Conservation (phyloP, 192 early-diverging fungal genomes). For the Coemansia sp. region DNA sequence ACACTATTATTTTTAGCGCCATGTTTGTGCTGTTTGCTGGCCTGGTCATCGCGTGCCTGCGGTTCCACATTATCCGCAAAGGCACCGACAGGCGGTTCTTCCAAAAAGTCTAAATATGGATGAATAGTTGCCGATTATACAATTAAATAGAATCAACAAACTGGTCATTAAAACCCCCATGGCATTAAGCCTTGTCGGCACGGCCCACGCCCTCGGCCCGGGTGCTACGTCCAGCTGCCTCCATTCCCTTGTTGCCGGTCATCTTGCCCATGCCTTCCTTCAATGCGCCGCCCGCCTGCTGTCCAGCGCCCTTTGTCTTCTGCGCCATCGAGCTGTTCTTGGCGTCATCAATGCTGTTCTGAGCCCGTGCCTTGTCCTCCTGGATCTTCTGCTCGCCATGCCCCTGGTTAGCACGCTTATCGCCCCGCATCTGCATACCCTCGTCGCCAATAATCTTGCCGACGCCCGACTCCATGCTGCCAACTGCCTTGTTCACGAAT, state of each 20-base stretch:
- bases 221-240: not conserved
- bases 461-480: constrained; percentile 3
- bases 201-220: constrained; percentile 2
- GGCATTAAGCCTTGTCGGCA: not conserved
- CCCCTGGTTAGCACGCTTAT: not conserved
- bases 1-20: constrained; percentile 43
- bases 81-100: constrained; percentile 6
- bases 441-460: constrained; percentile 7
- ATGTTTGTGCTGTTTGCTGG: constrained; percentile 47
- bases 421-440: constrained; percentile 8
- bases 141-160: no score
- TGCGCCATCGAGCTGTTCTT: constrained; percentile 11
- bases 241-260: constrained; percentile 2
- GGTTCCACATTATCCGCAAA: constrained; percentile 19
- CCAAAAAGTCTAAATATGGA: constrained; percentile 1
- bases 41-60: constrained; percentile 16
- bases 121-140: not conserved
- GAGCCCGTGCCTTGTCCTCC: not conserved
- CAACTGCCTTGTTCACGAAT: constrained; percentile 3
- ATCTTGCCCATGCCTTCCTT: not conserved
- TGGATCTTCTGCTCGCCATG: constrained; percentile 2
- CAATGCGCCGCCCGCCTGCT: not conserved
- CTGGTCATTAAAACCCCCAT: no score
- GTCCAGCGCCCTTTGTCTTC: constrained; percentile 3
- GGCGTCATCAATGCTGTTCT: constrained; percentile 4